phyloP scores from a whole-genome alignment of 2,329 filamentous ascomycete species.

The Calcarisporium arbuscula region DNA sequence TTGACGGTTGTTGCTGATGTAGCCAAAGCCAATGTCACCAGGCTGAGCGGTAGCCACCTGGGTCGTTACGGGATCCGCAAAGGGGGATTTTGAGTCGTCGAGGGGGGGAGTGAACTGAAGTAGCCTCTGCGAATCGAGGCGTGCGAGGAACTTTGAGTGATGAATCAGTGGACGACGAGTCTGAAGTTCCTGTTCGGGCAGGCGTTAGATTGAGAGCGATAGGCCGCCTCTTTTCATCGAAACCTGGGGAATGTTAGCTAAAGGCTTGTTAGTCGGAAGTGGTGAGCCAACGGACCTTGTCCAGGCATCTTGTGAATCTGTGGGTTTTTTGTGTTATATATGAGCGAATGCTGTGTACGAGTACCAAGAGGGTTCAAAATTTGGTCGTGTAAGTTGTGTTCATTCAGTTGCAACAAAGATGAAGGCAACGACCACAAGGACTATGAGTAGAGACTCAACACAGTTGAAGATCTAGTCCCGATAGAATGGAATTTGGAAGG shows the following conservation, averaged over 20 bases:
- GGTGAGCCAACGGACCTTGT: conserved; percentile 31
- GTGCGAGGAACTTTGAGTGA: conserved; percentile 64
- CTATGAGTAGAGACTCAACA: conserved; percentile 7
- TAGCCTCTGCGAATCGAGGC: conserved; percentile 76
- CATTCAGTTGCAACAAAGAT: neutral
- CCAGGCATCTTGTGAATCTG: conserved; percentile 30
- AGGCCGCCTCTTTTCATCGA: conserved; percentile 52
- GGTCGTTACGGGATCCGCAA: conserved; percentile 51
- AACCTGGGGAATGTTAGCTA: conserved; percentile 21
- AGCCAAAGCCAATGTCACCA: conserved; percentile 87
- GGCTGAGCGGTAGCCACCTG: conserved; percentile 60
- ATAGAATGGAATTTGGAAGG: conserved; percentile 25
- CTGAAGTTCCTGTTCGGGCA: conserved; percentile 40
- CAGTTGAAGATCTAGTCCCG: conserved; percentile 13
- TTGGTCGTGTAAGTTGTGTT: conserved; percentile 7
- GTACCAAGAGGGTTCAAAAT: too few relatives aligned
- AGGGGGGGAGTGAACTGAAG: conserved; percentile 71
- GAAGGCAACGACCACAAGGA: conserved; percentile 1
- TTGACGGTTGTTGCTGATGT: conserved; percentile 61
- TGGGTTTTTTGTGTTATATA: conserved; percentile 3
- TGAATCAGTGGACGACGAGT: conserved; percentile 45
- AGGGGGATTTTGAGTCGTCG: conserved; percentile 50
- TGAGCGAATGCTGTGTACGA: too few relatives aligned
- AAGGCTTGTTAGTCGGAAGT: too few relatives aligned
- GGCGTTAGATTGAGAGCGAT: conserved; percentile 48